phyloP scores from a whole-genome alignment of 2,329 filamentous ascomycete genomes.

The Fusarium siculi region DNA sequence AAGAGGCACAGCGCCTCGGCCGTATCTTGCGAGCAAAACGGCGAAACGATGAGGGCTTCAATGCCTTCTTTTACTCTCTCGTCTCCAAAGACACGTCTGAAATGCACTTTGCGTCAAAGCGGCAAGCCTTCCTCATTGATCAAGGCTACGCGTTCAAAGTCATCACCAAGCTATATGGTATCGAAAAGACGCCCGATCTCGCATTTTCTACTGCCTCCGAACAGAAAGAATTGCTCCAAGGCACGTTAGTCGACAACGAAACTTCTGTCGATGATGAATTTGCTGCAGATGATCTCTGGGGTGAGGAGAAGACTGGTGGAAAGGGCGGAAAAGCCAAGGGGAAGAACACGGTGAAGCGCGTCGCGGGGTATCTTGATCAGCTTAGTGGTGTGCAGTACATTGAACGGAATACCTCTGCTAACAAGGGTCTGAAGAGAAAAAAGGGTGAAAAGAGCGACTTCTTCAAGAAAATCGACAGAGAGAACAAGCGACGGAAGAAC shows the following conservation, averaged over 20 bases:
- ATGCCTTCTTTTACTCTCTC: slow-evolving; percentile 98
- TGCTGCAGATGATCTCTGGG: neutral
- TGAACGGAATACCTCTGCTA: slow-evolving; percentile 73
- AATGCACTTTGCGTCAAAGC: slow-evolving; percentile 97
- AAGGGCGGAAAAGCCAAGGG: slow-evolving; percentile 60
- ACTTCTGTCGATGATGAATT: slow-evolving; percentile 46
- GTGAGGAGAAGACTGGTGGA: slow-evolving; percentile 56
- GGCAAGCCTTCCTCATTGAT: slow-evolving; percentile 96
- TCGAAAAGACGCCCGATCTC: slow-evolving; percentile 83
- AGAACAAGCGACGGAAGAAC: slow-evolving; percentile 43
- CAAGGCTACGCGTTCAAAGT: slow-evolving; percentile 99
- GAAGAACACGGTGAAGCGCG: slow-evolving; percentile 71
- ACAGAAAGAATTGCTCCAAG: slow-evolving; percentile 84
- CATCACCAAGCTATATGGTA: slow-evolving; percentile 92
- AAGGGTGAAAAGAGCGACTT: slow-evolving; percentile 38
- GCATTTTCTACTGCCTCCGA: slow-evolving; percentile 83
- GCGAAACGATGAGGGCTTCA: slow-evolving; percentile 97
- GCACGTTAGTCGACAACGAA: slow-evolving; percentile 89
- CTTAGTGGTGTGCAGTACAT: slow-evolving; percentile 91
- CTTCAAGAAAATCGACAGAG: slow-evolving; percentile 56
- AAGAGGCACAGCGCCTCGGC: slow-evolving; percentile 93
- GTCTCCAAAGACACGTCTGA: slow-evolving; percentile 98
- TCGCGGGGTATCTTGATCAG: slow-evolving; percentile 86
- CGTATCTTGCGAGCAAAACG: slow-evolving; percentile 95
- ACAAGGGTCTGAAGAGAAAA: slow-evolving; percentile 15